These are phyloP conservation scores for Pseudisothecium myosuroides DNA, from an alignment of 225 moss, liverwort and hornwort genomes.

Conservation along the genomic window DNA sequence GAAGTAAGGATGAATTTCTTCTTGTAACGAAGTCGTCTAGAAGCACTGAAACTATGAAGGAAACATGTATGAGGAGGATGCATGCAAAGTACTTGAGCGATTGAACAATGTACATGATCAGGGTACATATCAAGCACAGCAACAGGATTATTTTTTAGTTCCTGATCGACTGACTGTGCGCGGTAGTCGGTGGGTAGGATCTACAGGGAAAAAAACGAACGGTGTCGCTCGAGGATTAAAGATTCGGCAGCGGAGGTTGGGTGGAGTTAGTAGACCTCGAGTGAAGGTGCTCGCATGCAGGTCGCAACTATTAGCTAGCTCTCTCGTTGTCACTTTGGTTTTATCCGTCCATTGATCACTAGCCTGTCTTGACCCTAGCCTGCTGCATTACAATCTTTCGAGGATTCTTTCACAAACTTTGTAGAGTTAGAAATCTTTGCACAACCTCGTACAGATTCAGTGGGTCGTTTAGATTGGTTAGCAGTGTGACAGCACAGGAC, in stretches of 20 bases:
- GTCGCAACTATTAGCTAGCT: not conserved
- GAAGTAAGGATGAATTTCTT: not conserved
- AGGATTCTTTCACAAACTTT: not conserved
- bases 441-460: conserved; percentile 7
- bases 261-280: not conserved
- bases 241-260: not conserved
- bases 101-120: not conserved
- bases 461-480: not conserved
- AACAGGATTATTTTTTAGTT: not conserved
- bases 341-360: not conserved
- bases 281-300: not conserved
- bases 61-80: not conserved
- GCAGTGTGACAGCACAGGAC: not conserved
- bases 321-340: not conserved
- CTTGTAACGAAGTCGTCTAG: not conserved
- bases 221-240: not conserved
- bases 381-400: not conserved
- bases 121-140: not conserved
- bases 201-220: not conserved
- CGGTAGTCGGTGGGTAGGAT: not conserved
- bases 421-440: not conserved
- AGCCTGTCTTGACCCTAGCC: not conserved
- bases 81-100: not conserved
- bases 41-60: not conserved
- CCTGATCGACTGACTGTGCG: not conserved